Evolutionary conservation across 139 green algal genomes (phyloP).

Genomic region (Bryopsis sp.): DNA sequence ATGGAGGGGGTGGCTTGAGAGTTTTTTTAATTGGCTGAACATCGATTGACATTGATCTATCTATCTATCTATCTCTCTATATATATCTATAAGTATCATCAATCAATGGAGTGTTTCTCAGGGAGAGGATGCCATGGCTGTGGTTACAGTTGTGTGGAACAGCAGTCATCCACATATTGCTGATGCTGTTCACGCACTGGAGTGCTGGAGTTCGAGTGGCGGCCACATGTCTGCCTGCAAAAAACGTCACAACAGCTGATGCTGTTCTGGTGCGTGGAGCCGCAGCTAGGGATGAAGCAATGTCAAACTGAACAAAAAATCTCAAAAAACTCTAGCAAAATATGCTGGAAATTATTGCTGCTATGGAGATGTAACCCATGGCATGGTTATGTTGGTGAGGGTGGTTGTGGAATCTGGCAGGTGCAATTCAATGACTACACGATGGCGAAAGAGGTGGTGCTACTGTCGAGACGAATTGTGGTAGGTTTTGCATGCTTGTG

Average conservation of each 20-base stretch:
- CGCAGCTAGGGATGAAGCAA: background rate
- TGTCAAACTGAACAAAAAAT: conserved; percentile 18
- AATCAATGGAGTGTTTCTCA: no score
- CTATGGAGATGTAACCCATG: no score
- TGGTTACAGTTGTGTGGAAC: conserved; percentile 12
- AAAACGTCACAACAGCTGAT: conserved; percentile 28
- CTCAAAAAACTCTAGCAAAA: no score
- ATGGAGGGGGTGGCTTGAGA: no score
- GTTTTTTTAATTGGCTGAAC: no score
- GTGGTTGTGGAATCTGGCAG: background rate
- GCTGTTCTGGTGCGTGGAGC: conserved; percentile 16
- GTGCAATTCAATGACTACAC: background rate
- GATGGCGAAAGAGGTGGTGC: conserved; percentile 41
- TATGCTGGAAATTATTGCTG: no score
- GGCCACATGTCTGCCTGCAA: conserved; percentile 20
- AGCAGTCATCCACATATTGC: conserved; percentile 38
- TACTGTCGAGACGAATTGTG: background rate
- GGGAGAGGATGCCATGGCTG: background rate
- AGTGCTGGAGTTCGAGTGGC: conserved; percentile 30
- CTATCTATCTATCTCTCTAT: no score
- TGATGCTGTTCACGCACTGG: conserved; percentile 53
- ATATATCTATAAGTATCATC: no score
- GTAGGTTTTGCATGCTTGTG: background rate
- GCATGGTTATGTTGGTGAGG: no score
- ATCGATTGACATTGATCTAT: no score